Conservation (phyloP, 805 yeast species). For the Cyberlindnera japonica region DNA sequence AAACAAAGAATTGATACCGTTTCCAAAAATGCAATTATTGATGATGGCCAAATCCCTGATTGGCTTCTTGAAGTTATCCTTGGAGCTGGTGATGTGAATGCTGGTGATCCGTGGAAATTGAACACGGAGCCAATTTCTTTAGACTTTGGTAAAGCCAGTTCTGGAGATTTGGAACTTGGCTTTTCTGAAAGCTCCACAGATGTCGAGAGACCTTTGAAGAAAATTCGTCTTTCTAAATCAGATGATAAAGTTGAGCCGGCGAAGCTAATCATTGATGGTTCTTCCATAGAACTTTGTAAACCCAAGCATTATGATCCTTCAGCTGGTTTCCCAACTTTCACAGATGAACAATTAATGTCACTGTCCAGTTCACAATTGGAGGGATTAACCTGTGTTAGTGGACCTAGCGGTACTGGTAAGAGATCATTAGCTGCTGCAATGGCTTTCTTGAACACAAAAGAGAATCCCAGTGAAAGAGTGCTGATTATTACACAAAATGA, state of each 20-base stretch:
- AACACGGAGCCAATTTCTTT: no score
- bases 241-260: background rate
- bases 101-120: constrained; percentile 4
- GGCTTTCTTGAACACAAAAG: constrained; percentile 21
- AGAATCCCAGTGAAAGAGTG: constrained; percentile 18
- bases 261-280: background rate
- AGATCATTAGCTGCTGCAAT: constrained; percentile 28
- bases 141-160: background rate
- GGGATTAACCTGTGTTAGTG: constrained; percentile 44
- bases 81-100: constrained; percentile 29
- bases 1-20: background rate
- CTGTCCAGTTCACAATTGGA: constrained; percentile 28
- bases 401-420: constrained; percentile 56
- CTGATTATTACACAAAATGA: constrained; percentile 14
- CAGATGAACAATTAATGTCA: constrained; percentile 5
- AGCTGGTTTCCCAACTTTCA: background rate
- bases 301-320: background rate
- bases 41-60: constrained; percentile 24
- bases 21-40: background rate
- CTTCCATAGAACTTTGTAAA: background rate
- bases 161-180: constrained; percentile 4
- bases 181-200: no score
- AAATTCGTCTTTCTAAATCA: no score
- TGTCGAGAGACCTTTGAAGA: no score
- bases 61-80: constrained; percentile 34